Evolutionary conservation across 2,329 filamentous ascomycete genomes (phyloP), one percentile per base, ranked within the genome.

Genomic region (Madurella mycetomatis): DNA sequence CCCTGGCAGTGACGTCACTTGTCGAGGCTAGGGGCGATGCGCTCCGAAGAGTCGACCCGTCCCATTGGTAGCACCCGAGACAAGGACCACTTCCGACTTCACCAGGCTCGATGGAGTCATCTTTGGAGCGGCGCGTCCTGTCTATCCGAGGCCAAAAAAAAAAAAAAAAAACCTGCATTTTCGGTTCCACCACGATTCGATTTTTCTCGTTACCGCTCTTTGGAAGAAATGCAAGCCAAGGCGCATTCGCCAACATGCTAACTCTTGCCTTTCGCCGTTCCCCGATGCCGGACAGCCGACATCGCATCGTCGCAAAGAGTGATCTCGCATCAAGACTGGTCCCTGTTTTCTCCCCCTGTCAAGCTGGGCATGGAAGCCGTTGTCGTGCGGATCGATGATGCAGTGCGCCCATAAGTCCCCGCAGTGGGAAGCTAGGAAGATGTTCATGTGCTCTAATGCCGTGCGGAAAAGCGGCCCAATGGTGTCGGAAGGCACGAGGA

Each of bases 21-120:
- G 32, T 41, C 48, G 16, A 25, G 44, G 48, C 41, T 37, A 42
- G 41, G 16, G 5, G 41, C 41, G 41, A 42, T 19, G 41, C 41
- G 41, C 16, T 17, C 41, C 41, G 41, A 42, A 17, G 47, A 41
- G 19, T 34, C 46, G 46, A 53, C 12, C 54, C 49, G 54, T 16
- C 30, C 49, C 17, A 53, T 53, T 50, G 54, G 54, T 49, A 53
- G 49, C 53, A 11, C 45, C 47, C 34, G 34, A 37, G 34, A 37
- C 34, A 30, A 37, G 32, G 25, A 25, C 41, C 4, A 37, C 49
- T 17, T 31, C 19, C 19, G 25, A 25, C 25, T 25, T 25, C 7
- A 7, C 25, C 13, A 41, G 45, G 48, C 40, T 45, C 51, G 49
- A 19, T 13, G n/a, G 42, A 44, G n/a, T n/a, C 34, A 25, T 37